A percentile compares a stretch with the other conserved stretches of the same genome.
phyloP scores from a whole-genome alignment of 2,329 filamentous ascomycete species.

The Taxawa tesnikishii region DNA sequence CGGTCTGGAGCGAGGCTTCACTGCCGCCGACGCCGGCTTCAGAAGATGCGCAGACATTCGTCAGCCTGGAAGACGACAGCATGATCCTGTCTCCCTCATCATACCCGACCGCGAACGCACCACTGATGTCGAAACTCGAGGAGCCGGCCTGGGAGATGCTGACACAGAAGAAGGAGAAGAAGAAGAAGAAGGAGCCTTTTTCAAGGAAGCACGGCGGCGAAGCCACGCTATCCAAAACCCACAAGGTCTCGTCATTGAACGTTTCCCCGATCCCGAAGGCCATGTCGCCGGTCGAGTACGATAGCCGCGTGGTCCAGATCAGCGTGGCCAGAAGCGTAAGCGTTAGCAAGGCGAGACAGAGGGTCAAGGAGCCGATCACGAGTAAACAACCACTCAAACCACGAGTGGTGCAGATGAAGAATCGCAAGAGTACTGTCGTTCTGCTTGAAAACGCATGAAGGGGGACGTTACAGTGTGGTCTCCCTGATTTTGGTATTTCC shows the following conservation, averaged over 20 bases:
- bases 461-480: no score
- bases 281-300: no score
- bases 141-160: conserved; percentile 1
- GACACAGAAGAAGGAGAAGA: neutral
- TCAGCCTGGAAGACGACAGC: conserved; percentile 7
- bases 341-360: neutral
- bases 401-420: conserved; percentile 18
- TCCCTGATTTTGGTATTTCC: no score
- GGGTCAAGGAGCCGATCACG: conserved; percentile 8
- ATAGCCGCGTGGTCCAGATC: no score
- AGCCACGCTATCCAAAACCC: neutral
- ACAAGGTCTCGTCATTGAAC: neutral
- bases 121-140: no score
- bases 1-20: conserved; percentile 14
- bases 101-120: no score
- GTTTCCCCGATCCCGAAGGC: no score
- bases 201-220: neutral
- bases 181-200: neutral
- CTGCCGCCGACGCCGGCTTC: conserved; percentile 15
- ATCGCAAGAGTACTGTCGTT: conserved; percentile 19
- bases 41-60: conserved; percentile 6
- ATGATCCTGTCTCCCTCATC: no score
- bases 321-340: neutral
- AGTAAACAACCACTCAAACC: conserved; percentile 17
- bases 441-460: conserved; percentile 14